A percentile compares a stretch with the other conserved stretches of the same genome.
Evolutionary conservation across 2,329 filamentous ascomycete species (phyloP).

Genomic region (Passalora sequoiae): DNA sequence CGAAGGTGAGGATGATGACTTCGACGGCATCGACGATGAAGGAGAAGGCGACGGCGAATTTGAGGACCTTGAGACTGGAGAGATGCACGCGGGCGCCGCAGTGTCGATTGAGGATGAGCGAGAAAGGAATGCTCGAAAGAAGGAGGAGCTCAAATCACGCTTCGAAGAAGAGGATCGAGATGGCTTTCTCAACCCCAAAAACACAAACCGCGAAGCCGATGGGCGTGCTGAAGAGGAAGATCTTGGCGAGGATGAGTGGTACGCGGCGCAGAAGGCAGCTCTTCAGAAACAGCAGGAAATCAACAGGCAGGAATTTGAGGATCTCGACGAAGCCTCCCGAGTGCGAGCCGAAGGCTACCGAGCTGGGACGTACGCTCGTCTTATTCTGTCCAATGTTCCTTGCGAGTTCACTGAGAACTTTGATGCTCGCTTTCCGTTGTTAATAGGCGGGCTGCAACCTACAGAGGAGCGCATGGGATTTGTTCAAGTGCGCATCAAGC

Average conservation of each 20-base stretch:
- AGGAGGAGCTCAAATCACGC: constrained; percentile 87
- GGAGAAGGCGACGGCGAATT: constrained; percentile 76
- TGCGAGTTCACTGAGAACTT: constrained; percentile 85
- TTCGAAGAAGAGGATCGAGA: constrained; percentile 99
- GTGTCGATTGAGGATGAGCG: constrained; percentile 57
- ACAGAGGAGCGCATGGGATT: constrained; percentile 96
- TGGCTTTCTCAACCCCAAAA: constrained; percentile 86
- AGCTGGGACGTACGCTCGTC: constrained; percentile 87
- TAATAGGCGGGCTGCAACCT: constrained; percentile 84
- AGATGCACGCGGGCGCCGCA: constrained; percentile 42
- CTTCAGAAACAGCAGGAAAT: constrained; percentile 95
- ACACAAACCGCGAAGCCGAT: constrained; percentile 62
- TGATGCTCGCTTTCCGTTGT: constrained; percentile 72
- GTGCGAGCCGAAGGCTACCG: constrained; percentile 82
- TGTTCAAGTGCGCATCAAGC: constrained; percentile 92
- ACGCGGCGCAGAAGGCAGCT: constrained; percentile 89
- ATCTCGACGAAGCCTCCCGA: constrained; percentile 77
- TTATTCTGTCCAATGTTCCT: constrained; percentile 83
- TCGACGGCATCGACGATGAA: constrained; percentile 47
- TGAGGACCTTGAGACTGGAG: constrained; percentile 77
- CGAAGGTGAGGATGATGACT: constrained; percentile 49
- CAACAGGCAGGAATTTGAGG: constrained; percentile 89
- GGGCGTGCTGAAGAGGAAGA: constrained; percentile 64
- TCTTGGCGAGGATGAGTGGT: constrained; percentile 98
- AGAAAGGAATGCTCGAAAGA: constrained; percentile 81